phyloP scores from a whole-genome alignment of 2,329 filamentous ascomycete genomes.

The Colletotrichum tabaci region DNA sequence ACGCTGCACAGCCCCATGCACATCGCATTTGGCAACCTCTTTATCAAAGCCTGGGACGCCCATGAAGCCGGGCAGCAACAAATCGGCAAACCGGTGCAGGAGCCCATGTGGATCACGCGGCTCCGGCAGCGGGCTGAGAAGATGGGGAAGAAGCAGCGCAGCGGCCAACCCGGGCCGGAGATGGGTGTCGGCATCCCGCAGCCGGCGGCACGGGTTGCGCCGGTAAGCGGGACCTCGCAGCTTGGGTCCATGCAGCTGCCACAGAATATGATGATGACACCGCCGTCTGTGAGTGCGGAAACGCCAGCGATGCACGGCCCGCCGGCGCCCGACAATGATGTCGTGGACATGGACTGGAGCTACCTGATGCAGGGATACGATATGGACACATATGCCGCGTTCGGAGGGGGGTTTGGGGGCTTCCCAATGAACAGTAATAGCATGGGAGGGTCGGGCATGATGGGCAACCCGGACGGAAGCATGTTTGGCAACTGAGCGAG shows the following conservation, averaged over 20 bases:
- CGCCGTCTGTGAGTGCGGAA: conserved; percentile 46
- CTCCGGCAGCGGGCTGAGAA: conserved; percentile 62
- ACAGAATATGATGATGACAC: conserved; percentile 52
- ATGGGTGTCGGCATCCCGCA: conserved; percentile 15
- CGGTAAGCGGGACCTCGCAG: conserved; percentile 45
- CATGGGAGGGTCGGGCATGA: conserved; percentile 43
- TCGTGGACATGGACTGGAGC: conserved; percentile 64
- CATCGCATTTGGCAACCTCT: conserved; percentile 68
- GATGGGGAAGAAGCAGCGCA: conserved; percentile 46
- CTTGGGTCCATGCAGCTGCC: conserved; percentile 44
- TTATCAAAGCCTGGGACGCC: conserved; percentile 75
- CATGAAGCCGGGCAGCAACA: conserved; percentile 64
- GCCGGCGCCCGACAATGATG: conserved; percentile 49
- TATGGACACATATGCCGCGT: conserved; percentile 49
- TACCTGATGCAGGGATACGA: conserved; percentile 62
- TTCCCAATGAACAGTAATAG: conserved; percentile 39
- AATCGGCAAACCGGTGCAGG: conserved; percentile 58
- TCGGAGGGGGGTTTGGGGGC: conserved; percentile 46
- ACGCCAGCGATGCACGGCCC: conserved; percentile 40
- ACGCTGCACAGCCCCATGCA: conserved; percentile 70
- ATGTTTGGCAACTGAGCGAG: conserved; percentile 36
- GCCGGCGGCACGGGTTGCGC: conserved; percentile 48
- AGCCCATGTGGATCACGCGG: conserved; percentile 63
- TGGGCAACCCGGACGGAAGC: conserved; percentile 43
- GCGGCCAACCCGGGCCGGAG: conserved; percentile 17